Evolutionary conservation across 495 filamentous ascomycete genomes (phyloP), one percentile per base, ranked within the genome.

Genomic region (Hypomontagnella submonticulosa): DNA sequence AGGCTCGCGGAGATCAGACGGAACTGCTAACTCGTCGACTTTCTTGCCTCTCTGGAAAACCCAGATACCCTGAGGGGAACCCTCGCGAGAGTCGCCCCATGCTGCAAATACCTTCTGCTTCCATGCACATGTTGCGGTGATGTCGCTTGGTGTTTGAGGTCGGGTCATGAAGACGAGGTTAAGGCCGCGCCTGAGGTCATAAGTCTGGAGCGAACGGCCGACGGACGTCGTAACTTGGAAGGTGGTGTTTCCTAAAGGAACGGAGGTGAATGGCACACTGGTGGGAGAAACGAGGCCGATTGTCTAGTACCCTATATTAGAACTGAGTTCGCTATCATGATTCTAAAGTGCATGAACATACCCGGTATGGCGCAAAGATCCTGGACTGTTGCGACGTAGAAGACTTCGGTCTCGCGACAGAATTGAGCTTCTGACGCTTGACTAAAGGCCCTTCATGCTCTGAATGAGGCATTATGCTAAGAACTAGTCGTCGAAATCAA

Each of bases 201-300:
- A 98, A 1, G 95, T 98, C 73, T 98, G 95, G 10, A 99, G 85
- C 41, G 88, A 90, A 63, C 88, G 86, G 63, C 93, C 93, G 48
- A 94, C 91, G 0, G 91, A 97, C 37, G 96, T 98, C 11, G 95
- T 97, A 75, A 99, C 91, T 71, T 99, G 95, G 74, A 95, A 97
- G 13, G 93, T 96, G 4, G 92, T 91, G 75, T 96, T 96, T 55
- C 95, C 95, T 12, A 97, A 80, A 3, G 95, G 91, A 18, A 94
- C 84, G 16, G 88, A 87, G 6, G 93, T 91, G 70, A 98, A 97
- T 4, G 95, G 94, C 2, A 96, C 91, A 33, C 83, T 64, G 10
- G 93, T 97, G 2, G 95, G 91, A 11, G 96, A 97, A 11, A 98
- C 92, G 7, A 98, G 83, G 42, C 95, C 95, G 67, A 99, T 79